Evolutionary conservation across 805 yeast species (phyloP), one percentile per base, ranked within the genome.

Genomic region (Sungouiozyma ichnusensis): DNA sequence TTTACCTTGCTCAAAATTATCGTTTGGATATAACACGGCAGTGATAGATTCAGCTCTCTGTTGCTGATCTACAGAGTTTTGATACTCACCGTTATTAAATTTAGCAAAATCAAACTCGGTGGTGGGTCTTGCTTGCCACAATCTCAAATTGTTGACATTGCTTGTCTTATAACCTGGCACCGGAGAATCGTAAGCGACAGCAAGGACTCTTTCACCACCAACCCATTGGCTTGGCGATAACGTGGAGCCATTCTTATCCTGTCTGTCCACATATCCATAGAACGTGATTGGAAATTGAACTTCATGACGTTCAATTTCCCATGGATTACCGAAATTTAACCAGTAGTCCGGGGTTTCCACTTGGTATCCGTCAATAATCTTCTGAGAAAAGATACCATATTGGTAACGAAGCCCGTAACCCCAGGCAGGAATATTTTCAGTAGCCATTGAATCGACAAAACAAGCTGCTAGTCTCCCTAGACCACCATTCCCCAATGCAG

Each of bases 401-500:
- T 86, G 86, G 67, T 87, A 87, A 60, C 94, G 81, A 52, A 87
- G 68, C 46, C 97, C 96, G 62, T 87, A 87, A 48, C 97, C 97
- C 97, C 97, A 87, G 40, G 94, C 95, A 15, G 94, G 86, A 62
- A 84, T 85, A 62, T 84, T 79, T 50, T 84, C 81, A 3, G 94
- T 79, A 31, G 92, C 77, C 60, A 87, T 67, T 1, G 95, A 85
- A 65, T 88, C 96, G 38, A 87, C 76, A 59, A 86, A 87, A 65
- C 96, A 88, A 16, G 96, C 95, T 17, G 96, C 96, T 57, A 87
- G 71, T 60, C 97, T 77, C 48, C 97, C 97, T 43, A 87, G 69
- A 49, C 97, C 97, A 58, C 97, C 97, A 57, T 88, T 88, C 55
- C 97, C 97, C 42, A 87, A 72, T 19, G 87, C 96, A 9, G 96